phyloP scores from a whole-genome alignment of 2,329 filamentous ascomycete genomes.

The Neobulgaria alba region DNA sequence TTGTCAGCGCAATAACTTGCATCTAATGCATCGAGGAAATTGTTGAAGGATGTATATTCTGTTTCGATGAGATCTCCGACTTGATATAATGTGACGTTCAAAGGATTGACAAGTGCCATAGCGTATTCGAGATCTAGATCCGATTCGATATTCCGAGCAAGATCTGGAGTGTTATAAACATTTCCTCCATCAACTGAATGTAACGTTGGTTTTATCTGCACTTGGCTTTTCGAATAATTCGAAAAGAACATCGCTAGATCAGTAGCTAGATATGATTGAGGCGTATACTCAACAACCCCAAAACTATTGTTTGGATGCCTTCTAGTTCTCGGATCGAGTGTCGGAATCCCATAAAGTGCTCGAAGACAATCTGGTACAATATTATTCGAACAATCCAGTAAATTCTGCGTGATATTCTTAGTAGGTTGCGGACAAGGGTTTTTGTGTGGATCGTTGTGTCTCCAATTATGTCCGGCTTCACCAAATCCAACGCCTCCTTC shows the following conservation, averaged over 20 bases:
- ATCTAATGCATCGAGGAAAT: slow-evolving; percentile 4
- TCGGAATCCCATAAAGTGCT: slow-evolving; percentile 2
- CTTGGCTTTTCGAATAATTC: slow-evolving; percentile 1
- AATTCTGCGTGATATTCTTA: too few relatives aligned
- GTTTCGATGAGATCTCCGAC: slow-evolving; percentile 4
- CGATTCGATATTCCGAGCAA: slow-evolving; percentile 1
- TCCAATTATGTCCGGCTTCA: too few relatives aligned
- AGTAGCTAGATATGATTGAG: background rate
- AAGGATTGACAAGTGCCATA: slow-evolving; percentile 4
- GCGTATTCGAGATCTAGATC: slow-evolving; percentile 6
- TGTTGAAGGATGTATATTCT: slow-evolving; percentile 3
- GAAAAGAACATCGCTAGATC: slow-evolving; percentile 2
- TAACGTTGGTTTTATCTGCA: background rate
- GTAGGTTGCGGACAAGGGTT: too few relatives aligned
- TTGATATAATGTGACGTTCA: slow-evolving; percentile 6
- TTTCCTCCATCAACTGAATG: slow-evolving; percentile 2
- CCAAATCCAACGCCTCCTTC: slow-evolving; percentile 2
- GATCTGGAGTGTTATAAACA: background rate
- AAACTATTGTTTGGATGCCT: slow-evolving; percentile 2
- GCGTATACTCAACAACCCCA: slow-evolving; percentile 3
- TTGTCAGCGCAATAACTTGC: slow-evolving; percentile 2
- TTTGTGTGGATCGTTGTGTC: too few relatives aligned
- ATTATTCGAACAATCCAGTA: slow-evolving; percentile 1
- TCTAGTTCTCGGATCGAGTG: background rate
- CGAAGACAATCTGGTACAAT: slow-evolving; percentile 5